Percentiles rank a stretch among this genome's conserved stretches.
These are phyloP conservation scores for Epichloe amarillans DNA, from an alignment of 2,329 filamentous ascomycete genomes.

Conservation along the genomic window DNA sequence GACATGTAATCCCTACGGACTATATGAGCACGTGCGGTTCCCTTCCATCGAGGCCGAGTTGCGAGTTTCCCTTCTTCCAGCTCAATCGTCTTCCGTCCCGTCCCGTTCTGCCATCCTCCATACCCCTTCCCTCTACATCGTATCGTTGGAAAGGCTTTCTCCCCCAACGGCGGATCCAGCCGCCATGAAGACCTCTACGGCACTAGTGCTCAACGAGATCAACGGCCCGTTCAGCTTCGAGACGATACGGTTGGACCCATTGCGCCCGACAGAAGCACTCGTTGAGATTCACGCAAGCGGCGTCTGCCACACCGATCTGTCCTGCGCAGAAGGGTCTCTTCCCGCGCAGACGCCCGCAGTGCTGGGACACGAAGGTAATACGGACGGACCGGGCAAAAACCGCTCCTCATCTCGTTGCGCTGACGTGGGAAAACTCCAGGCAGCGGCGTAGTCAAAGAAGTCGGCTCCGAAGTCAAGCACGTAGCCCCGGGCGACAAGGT, in stretches of 20 bases:
- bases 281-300: conserved; percentile 1
- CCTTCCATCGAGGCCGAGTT: too few relatives aligned
- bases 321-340: background rate
- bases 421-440: background rate
- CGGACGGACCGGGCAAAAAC: background rate
- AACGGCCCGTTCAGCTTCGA: background rate
- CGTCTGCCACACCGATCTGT: conserved; percentile 2
- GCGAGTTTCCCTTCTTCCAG: too few relatives aligned
- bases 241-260: background rate
- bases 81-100: too few relatives aligned
- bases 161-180: background rate
- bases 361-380: background rate
- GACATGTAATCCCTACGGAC: too few relatives aligned
- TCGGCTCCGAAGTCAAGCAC: background rate
- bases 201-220: background rate
- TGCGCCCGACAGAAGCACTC: conserved; percentile 1
- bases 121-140: too few relatives aligned
- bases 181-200: background rate
- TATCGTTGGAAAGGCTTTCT: too few relatives aligned
- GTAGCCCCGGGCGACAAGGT: background rate
- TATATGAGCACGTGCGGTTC: too few relatives aligned
- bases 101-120: too few relatives aligned
- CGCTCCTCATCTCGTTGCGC: background rate
- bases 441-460: background rate
- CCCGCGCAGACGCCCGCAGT: background rate